phyloP scores from a whole-genome alignment of 202 grass and related monocot genomes.

The Brachypodium distachyon region DNA sequence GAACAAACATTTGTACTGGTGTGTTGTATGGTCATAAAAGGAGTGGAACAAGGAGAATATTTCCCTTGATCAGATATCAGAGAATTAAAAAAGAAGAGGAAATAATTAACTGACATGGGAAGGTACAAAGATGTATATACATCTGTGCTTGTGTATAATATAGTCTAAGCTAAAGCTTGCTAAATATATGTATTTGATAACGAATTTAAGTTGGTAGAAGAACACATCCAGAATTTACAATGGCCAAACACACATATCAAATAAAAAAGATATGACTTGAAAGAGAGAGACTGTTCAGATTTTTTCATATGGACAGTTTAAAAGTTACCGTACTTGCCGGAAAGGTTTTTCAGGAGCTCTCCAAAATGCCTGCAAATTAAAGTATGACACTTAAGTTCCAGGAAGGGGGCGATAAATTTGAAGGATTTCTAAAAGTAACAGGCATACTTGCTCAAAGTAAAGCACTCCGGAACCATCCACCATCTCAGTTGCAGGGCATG shows the following conservation, averaged over 20 bases:
- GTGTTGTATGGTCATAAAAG: not conserved
- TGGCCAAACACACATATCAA: not conserved
- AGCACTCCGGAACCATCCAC: conserved; percentile 92
- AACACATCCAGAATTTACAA: not conserved
- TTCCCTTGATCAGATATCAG: not conserved
- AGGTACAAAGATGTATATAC: not conserved
- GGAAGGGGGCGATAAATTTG: not conserved
- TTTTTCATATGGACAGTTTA: not conserved
- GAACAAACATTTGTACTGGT: not conserved
- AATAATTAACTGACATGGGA: not conserved
- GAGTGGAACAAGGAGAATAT: not conserved
- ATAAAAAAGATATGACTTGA: not conserved
- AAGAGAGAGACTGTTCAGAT: conserved; percentile 6
- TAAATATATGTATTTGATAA: not conserved
- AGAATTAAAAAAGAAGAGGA: not conserved
- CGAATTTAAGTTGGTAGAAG: not conserved
- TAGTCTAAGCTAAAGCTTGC: not conserved
- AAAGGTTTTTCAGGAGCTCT: conserved; percentile 95
- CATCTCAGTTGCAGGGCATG: conserved; percentile 93
- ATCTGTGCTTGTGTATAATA: not conserved
- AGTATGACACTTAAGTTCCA: not conserved
- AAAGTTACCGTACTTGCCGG: conserved; percentile 78
- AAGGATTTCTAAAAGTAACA: not conserved
- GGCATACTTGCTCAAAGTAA: conserved; percentile 86
- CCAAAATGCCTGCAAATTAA: conserved; percentile 81